Evolutionary conservation across 208 protist genomes (phyloP), one percentile per base, ranked within the genome.

Genomic region (Porcisia deanei): DNA sequence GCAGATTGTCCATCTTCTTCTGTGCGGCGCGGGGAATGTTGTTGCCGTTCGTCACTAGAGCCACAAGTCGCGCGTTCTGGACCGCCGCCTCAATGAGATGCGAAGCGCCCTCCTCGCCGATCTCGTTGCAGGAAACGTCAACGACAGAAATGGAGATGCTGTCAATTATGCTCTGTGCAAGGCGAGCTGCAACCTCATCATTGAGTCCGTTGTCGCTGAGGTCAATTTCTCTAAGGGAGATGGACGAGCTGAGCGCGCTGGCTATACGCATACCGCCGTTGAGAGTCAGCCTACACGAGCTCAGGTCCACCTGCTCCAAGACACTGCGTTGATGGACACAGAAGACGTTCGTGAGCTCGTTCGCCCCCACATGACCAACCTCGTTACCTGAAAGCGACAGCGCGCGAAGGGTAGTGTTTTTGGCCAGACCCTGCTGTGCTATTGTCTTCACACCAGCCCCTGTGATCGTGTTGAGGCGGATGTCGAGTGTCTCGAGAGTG

Each of bases 121-220:
- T 93, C 6, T 80, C 77, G 71, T 97, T 97, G 72, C 77, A 76
- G 12, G 91, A 94, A 4, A 97, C 76, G 69, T 97, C 90, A 0
- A 96, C 55, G 1, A 77, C 68, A 0, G 86, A 83, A 57, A 97
- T 83, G 30, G 90, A 87, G 43, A 88, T 84, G 72, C 86, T 84
- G n/a, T 91, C 85, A 0, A 84, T 64, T 9, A 94, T 92, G 81
- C 86, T 91, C 25, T 85, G 81, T 55, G 93, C 86, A 25, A 97
- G 67, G 3, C 82, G 79, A 30, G 85, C 79, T 9, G 93, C 91
- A 25, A 83, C 86, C 79, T 96, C 93, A 75, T 97, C 91, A 67
- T 97, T 90, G 43, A 96, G 77, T 22, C 82, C 73, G 79, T 97
- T 97, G 80, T 94, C 91, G 75, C 88, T 91, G 6, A 97, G 85